Conservation (phyloP, 2,329 filamentous ascomycete species). For the Diplodia seriata region DNA sequence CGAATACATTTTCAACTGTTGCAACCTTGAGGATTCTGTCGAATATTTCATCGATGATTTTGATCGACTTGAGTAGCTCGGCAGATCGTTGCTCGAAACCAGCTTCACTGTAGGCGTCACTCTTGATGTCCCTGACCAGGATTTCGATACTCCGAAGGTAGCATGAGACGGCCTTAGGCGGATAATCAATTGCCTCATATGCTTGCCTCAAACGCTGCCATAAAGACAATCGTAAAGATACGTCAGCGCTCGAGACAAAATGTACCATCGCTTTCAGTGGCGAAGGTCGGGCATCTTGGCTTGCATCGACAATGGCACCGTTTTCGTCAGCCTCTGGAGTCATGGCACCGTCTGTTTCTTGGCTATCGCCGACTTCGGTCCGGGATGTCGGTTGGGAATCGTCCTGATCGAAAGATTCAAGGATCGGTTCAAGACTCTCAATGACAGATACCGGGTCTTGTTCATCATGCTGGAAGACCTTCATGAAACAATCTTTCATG, state of each 20-base stretch:
- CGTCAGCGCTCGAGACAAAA: constrained; percentile 81
- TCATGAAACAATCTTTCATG: constrained; percentile 95
- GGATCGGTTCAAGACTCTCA: constrained; percentile 87
- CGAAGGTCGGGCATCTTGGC: constrained; percentile 35
- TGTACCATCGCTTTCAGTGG: constrained; percentile 77
- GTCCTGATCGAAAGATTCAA: constrained; percentile 67
- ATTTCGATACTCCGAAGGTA: constrained; percentile 85
- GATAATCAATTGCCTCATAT: constrained; percentile 83
- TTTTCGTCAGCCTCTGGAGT: constrained; percentile 35
- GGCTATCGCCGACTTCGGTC: constrained; percentile 32
- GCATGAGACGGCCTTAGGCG: constrained; percentile 88
- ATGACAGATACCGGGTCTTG: constrained; percentile 85
- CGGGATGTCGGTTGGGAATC: not conserved
- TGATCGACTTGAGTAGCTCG: constrained; percentile 76
- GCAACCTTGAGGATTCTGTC: constrained; percentile 71
- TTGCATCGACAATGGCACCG: not conserved
- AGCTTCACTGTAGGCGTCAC: constrained; percentile 62
- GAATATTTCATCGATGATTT: constrained; percentile 78
- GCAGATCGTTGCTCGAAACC: constrained; percentile 70
- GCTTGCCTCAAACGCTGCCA: constrained; percentile 93
- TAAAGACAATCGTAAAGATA: constrained; percentile 82
- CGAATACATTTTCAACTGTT: constrained; percentile 76
- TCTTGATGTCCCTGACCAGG: constrained; percentile 73
- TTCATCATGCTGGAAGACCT: constrained; percentile 82
- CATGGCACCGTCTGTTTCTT: constrained; percentile 33